A percentile compares a stretch with the other conserved stretches of the same genome.
These are phyloP conservation scores for Trichoderma sp. DNA, from an alignment of 2,329 filamentous ascomycete genomes.

Conservation along the genomic window DNA sequence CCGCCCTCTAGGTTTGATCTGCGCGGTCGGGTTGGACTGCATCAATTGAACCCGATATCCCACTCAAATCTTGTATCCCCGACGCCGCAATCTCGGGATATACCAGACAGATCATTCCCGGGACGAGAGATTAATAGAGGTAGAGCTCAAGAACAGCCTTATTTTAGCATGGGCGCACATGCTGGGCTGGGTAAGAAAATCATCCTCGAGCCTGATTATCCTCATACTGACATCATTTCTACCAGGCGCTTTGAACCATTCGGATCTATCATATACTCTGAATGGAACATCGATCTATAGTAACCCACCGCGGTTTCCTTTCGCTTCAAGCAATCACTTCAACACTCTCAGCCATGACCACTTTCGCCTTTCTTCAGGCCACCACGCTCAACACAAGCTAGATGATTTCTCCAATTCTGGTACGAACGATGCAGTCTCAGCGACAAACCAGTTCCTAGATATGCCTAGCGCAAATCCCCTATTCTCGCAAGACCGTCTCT, in stretches of 20 bases:
- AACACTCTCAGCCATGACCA: constrained; percentile 32
- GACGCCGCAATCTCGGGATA: constrained; percentile 36
- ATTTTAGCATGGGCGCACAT: constrained; percentile 23
- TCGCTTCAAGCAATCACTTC: constrained; percentile 32
- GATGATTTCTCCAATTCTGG: constrained; percentile 32
- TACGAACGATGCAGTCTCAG: constrained; percentile 29
- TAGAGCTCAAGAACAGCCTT: constrained; percentile 28
- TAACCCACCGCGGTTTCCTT: constrained; percentile 35
- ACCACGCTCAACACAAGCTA: constrained; percentile 34
- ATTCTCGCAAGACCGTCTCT: constrained; percentile 37
- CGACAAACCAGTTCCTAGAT: constrained; percentile 33
- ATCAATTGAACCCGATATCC: constrained; percentile 41
- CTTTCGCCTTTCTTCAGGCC: constrained; percentile 32
- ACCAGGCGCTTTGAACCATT: constrained; percentile 34
- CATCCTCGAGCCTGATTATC: neutral
- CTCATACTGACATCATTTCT: neutral
- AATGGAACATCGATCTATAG: constrained; percentile 38
- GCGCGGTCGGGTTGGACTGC: constrained; percentile 39
- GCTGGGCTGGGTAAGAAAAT: constrained; percentile 26
- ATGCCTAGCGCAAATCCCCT: constrained; percentile 39
- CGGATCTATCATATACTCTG: constrained; percentile 35
- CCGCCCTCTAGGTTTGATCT: constrained; percentile 36
- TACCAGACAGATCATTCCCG: constrained; percentile 32
- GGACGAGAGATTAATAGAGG: constrained; percentile 31
- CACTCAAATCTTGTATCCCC: constrained; percentile 45